phyloP scores from a whole-genome alignment of 2,329 filamentous ascomycete genomes.

The Fusarium brevicatenulatum region DNA sequence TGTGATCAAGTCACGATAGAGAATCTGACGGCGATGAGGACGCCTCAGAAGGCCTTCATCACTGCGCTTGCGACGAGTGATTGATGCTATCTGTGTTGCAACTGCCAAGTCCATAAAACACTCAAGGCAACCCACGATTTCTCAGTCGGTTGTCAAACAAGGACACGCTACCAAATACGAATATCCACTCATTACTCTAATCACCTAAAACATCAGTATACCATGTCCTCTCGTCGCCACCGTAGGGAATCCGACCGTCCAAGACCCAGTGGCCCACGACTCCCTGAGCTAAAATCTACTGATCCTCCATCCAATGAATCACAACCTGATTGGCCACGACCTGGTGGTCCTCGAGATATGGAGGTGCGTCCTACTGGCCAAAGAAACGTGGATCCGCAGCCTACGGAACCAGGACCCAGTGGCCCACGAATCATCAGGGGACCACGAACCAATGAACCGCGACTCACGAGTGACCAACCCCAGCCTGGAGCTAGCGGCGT shows the following conservation, averaged over 20 bases:
- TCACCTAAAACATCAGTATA: not conserved
- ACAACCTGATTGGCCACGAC: not conserved
- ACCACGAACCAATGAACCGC: not conserved
- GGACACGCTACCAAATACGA: too few relatives aligned
- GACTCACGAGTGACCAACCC: not conserved
- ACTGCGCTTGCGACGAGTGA: not conserved
- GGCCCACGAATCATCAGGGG: not conserved
- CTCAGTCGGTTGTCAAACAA: too few relatives aligned
- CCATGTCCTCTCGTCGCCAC: not conserved
- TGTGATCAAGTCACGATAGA: not conserved
- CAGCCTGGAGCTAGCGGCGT: not conserved
- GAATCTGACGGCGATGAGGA: not conserved
- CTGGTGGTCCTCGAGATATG: too few relatives aligned
- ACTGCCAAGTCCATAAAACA: not conserved
- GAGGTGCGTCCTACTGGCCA: accelerated
- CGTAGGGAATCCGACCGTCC: not conserved
- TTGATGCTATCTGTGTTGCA: not conserved
- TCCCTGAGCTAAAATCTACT: not conserved
- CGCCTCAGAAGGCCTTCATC: not conserved
- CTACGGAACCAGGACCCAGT: not conserved
- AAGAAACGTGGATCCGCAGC: not conserved
- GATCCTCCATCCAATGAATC: not conserved
- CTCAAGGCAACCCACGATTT: accelerated
- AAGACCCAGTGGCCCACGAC: not conserved
- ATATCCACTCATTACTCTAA: not conserved